Evolutionary conservation across 495 filamentous ascomycete species (phyloP).

Genomic region (Hypoxylon trugodes): DNA sequence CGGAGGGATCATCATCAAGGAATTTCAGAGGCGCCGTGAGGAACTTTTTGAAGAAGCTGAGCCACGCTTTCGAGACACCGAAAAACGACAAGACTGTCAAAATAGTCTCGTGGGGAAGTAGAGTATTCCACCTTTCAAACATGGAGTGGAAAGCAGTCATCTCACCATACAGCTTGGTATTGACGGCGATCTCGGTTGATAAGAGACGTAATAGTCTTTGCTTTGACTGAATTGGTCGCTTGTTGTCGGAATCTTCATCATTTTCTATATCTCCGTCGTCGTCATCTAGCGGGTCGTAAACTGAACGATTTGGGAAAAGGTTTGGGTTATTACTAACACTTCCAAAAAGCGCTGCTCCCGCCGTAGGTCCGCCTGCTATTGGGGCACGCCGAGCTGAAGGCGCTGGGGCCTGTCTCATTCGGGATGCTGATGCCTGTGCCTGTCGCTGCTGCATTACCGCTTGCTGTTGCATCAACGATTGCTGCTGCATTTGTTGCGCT

Average conservation of each 20-base stretch:
- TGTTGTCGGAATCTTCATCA: slow-evolving; percentile 35
- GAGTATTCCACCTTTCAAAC: slow-evolving; percentile 69
- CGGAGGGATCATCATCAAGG: slow-evolving; percentile 56
- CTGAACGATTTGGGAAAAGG: too few species aligned
- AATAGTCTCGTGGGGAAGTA: slow-evolving; percentile 68
- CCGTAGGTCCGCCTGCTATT: too few species aligned
- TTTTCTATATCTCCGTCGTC: slow-evolving; percentile 16
- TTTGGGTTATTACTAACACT: too few species aligned
- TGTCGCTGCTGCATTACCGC: too few species aligned
- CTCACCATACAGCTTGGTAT: slow-evolving; percentile 62
- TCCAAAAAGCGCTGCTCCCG: not conserved
- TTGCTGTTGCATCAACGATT: not conserved
- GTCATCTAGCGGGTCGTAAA: not conserved
- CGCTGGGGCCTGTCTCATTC: too few species aligned
- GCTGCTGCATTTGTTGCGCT: not conserved
- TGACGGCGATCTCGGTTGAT: slow-evolving; percentile 69
- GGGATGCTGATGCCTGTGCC: too few species aligned
- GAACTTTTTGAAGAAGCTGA: slow-evolving; percentile 68
- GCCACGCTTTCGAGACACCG: slow-evolving; percentile 66
- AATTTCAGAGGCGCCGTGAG: slow-evolving; percentile 69
- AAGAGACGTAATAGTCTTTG: slow-evolving; percentile 68
- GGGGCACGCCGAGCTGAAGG: too few species aligned
- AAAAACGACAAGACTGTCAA: slow-evolving; percentile 65
- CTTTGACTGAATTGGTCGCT: slow-evolving; percentile 62
- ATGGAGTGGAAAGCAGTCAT: slow-evolving; percentile 69